Base-by-base conservation (phyloP, 768 basidiomycete genomes). In the Imleria badia region DNA sequence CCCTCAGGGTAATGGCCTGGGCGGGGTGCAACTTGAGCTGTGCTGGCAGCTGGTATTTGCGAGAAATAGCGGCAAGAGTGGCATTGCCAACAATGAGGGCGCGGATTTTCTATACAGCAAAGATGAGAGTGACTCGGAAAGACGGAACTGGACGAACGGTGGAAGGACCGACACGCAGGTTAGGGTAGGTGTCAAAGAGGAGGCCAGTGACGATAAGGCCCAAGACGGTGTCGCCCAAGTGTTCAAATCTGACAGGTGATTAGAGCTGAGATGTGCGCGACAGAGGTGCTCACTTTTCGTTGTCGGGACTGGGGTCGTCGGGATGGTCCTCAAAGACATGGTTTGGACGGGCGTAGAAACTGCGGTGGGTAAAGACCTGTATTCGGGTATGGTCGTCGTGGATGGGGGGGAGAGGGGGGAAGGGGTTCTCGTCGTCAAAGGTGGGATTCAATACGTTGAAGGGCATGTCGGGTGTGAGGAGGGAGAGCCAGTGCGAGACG, bases 281-380 rank as follows among this genome's bases (percentile, higher is more conserved):
- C 15, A 12, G 42, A 35, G 22, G 29, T 6, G 67, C 76, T 61
- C 51, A 89, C 90, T 82, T 86, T 73, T 92, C 90, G 58, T 92
- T 91, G 65, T 92, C 90, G 7, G 88, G 89, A 47, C 86, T 86
- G 3, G 79, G 84, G 69, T 92, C 89, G 58, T 81, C 76, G 0
- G 77, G 81, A 35, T 74, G 77, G 68, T 92, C 90, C 65, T 92
- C 90, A 59, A 92, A 92, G 23, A 89, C 73, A 60, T 87, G 82
- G 8, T 81, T 84, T 0, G 89, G 87, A 3, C 90, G 77, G 0
- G 81, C 89, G 62, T 75, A 81, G 62, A 76, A 81, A 66, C 85
- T 86, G 34, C 89, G 83, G 64, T 92, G 90, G 2, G 90, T 92
- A 65, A 88, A 91, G 1, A 90, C 80, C 63, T 81, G 82, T 35